A percentile compares a stretch with the other conserved stretches of the same genome.
phyloP scores from a whole-genome alignment of 1,284 basidiomycete species.

The Leccinum griseonigrum region DNA sequence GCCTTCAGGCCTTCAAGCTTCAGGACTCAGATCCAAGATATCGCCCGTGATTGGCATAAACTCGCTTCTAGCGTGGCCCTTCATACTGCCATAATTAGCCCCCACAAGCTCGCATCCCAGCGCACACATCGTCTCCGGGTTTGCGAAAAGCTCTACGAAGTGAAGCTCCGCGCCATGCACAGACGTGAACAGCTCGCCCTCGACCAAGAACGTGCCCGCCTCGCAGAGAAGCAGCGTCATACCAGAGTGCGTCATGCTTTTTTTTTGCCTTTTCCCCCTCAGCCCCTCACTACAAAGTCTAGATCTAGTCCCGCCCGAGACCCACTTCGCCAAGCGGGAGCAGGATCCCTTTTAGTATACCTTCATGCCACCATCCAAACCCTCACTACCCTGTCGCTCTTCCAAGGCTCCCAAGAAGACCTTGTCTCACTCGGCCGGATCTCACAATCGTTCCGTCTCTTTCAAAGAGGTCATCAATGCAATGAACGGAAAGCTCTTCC shows the following conservation, averaged over 20 bases:
- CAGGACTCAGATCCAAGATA: too few species aligned
- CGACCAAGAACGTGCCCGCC: slow-evolving; percentile 30
- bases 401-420: slow-evolving; percentile 12
- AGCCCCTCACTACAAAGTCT: slow-evolving; percentile 8
- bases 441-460: slow-evolving; percentile 34
- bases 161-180: slow-evolving; percentile 38
- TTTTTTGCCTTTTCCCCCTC: neutral
- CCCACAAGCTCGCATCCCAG: slow-evolving; percentile 24
- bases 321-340: slow-evolving; percentile 12
- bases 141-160: slow-evolving; percentile 48
- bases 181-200: slow-evolving; percentile 37
- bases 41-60: too few species aligned
- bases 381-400: slow-evolving; percentile 8
- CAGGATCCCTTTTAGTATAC: slow-evolving; percentile 28
- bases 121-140: slow-evolving; percentile 43
- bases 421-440: slow-evolving; percentile 4
- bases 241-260: slow-evolving; percentile 19
- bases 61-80: slow-evolving; percentile 3
- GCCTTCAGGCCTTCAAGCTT: too few species aligned
- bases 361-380: slow-evolving; percentile 26
- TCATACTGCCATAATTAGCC: slow-evolving; percentile 2
- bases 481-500: slow-evolving; percentile 63
- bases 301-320: slow-evolving; percentile 19
- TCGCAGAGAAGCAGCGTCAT: slow-evolving; percentile 29
- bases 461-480: slow-evolving; percentile 56